Evolutionary conservation across 139 green algal genomes (phyloP).

Genomic region (Spirogloea muscicola): DNA sequence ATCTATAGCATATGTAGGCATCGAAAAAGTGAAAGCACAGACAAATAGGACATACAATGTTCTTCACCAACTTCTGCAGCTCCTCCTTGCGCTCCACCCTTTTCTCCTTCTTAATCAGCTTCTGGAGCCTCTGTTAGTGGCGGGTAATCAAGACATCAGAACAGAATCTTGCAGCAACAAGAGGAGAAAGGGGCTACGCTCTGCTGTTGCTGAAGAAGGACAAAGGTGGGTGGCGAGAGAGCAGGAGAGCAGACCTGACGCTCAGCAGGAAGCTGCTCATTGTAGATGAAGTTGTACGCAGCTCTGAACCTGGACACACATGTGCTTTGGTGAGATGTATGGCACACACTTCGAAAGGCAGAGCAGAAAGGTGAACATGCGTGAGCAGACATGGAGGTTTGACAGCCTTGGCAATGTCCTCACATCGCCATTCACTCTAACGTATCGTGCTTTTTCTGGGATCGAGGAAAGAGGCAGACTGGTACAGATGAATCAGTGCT

Average conservation of each 20-base stretch:
- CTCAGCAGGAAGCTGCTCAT: constrained; percentile 75
- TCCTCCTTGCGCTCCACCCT: not conserved
- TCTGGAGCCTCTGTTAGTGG: constrained; percentile 16
- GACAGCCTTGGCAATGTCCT: not conserved
- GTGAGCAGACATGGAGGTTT: no score
- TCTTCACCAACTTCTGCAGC: constrained; percentile 46
- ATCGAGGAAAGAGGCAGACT: not conserved
- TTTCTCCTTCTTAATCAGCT: constrained; percentile 55
- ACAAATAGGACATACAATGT: no score
- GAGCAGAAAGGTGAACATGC: not conserved
- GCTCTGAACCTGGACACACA: constrained; percentile 56
- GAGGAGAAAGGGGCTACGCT: no score
- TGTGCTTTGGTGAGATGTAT: no score
- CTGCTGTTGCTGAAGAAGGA: no score
- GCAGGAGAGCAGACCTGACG: constrained; percentile 7
- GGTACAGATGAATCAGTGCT: not conserved
- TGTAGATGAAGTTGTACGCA: constrained; percentile 79
- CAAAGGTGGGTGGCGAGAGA: not conserved
- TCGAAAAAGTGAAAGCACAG: no score
- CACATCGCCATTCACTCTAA: no score
- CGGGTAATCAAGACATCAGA: not conserved
- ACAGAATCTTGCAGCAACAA: not conserved
- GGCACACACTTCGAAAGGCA: no score
- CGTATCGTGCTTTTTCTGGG: not conserved
- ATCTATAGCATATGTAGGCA: not conserved